Evolutionary conservation across 169 alveolate genomes (phyloP), one percentile per base, ranked within the genome.

Genomic region (Toxoplasma gondii): DNA sequence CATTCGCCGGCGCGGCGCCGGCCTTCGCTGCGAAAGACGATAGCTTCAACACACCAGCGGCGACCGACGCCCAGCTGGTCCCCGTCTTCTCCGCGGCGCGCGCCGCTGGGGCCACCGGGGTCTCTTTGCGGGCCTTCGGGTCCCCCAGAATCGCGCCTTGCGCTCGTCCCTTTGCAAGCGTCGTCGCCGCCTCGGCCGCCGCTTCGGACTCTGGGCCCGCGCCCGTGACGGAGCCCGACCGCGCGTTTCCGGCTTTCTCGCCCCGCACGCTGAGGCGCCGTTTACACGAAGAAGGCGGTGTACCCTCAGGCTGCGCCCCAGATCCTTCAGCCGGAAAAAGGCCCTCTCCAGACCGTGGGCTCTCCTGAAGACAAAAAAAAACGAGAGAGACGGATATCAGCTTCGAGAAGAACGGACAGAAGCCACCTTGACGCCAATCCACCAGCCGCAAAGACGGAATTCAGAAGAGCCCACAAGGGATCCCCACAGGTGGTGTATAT

Each of bases 31-130:
- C 29, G n/a, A 16, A 4, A 4, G 29, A 64, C 9, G 74, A 64
- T 1, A 87, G 92, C 92, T 92, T 92, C 38, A 36, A 69, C 44
- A 91, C 64, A 41, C 94, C 94, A n/a, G 94, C 94, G n/a, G 94
- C 94, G 31, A 92, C 94, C 39, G 94, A 92, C 58, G 94, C 94
- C 94, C 94, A 78, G 24, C 86, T 78, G 45, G 86, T n/a, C 10
- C 49, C 86, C 10, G 45, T 45, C 44, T 38, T 38, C 44, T 78
- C 39, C 86, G 19, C 49, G 86, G 82, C 19, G 94, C 87, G 87
- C 86, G 58, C 44, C 91, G n/a, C 36, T 81, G 78, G 31, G 24
- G 92, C 0, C 22, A 78, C 31, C 36, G 49, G 80, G 49, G 92
- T 87, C 78, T 82, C 74, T 64, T 53, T 24, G 58, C 58, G 58